Conservation (phyloP, 108 stramenopile genomes). For the Schizochytrium sp. region DNA sequence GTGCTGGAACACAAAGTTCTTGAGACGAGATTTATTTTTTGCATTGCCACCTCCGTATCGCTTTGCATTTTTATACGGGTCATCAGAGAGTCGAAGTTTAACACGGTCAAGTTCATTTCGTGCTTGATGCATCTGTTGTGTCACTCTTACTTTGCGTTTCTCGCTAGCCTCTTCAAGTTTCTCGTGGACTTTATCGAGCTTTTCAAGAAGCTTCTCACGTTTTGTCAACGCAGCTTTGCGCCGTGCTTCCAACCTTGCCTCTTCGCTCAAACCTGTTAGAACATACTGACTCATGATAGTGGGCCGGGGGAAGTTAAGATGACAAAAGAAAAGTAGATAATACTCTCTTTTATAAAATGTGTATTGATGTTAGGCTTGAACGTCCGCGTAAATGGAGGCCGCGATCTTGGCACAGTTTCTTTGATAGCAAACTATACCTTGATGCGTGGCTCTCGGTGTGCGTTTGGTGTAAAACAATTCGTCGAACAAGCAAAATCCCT, state of each 20-base stretch:
- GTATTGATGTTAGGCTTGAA: no score
- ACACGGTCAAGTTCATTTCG: neutral
- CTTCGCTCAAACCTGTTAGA: conserved; percentile 12
- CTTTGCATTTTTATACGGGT: neutral
- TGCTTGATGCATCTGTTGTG: neutral
- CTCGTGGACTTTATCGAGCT: neutral
- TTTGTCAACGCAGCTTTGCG: neutral
- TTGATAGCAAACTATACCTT: no score
- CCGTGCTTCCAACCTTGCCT: neutral
- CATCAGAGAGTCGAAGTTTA: neutral
- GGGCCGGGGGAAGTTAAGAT: no score
- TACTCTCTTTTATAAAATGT: no score
- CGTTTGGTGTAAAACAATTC: no score
- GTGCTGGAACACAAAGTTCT: neutral
- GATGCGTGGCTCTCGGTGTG: no score
- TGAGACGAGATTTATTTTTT: conserved; percentile 9
- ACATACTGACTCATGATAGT: neutral
- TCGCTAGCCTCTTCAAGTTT: conserved; percentile 20
- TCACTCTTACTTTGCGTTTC: neutral
- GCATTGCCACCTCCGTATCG: neutral
- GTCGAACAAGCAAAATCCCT: no score
- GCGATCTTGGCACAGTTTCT: no score
- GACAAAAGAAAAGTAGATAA: no score
- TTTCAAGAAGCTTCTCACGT: neutral
- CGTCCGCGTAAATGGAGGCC: no score